phyloP scores from a whole-genome alignment of 108 stramenopile genomes.

The Parietichytrium sp. region DNA sequence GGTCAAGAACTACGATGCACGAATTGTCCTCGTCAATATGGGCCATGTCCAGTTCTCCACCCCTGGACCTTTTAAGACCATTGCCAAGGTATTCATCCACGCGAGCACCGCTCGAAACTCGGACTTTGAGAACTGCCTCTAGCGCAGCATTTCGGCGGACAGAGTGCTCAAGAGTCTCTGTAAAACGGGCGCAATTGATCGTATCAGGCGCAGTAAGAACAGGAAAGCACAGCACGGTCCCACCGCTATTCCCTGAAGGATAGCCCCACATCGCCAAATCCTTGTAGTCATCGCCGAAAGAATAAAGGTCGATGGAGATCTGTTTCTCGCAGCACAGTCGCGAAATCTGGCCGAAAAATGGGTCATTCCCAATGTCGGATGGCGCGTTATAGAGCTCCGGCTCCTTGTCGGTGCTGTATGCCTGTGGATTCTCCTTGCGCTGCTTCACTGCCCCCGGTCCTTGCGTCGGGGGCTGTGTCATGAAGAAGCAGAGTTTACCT shows the following conservation, averaged over 20 bases:
- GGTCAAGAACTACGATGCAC: neutral
- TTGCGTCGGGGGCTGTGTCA: constrained; percentile 5
- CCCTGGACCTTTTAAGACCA: neutral
- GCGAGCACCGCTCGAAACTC: constrained; percentile 15
- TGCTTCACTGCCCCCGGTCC: neutral
- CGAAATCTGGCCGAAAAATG: neutral
- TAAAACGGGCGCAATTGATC: neutral
- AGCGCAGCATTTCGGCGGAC: neutral
- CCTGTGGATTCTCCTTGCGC: constrained; percentile 6
- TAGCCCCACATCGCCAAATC: neutral
- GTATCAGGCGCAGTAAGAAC: neutral
- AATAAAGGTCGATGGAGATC: constrained; percentile 19
- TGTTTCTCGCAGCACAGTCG: constrained; percentile 20
- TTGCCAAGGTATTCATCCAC: constrained; percentile 38
- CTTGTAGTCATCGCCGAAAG: constrained; percentile 27
- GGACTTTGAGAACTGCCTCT: constrained; percentile 36
- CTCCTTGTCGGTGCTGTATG: neutral
- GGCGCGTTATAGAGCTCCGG: neutral
- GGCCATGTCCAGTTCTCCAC: constrained; percentile 18
- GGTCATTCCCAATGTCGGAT: neutral
- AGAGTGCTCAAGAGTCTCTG: neutral
- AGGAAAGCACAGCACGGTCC: neutral
- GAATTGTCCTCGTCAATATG: neutral
- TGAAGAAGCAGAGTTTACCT: neutral
- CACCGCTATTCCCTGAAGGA: neutral